Conservation (phyloP, 805 yeast species). For the Metschnikowia kunwiensis region DNA sequence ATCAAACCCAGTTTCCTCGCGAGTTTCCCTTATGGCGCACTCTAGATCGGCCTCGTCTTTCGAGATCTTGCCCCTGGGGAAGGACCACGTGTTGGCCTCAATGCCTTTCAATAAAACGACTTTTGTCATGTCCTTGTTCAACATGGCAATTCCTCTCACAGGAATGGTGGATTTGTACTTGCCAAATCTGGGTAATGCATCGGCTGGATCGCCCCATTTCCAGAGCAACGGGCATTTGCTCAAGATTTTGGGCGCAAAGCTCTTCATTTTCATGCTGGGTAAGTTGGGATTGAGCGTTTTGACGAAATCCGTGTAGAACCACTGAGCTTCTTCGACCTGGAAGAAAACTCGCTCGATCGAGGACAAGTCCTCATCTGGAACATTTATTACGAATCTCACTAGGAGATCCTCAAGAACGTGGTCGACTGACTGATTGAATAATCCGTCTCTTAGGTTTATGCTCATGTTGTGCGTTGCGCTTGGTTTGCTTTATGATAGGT, state of each 20-base stretch:
- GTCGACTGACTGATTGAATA: constrained; percentile 65
- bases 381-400: constrained; percentile 86
- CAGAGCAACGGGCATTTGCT: constrained; percentile 72
- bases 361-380: constrained; percentile 87
- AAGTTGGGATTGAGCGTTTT: constrained; percentile 68
- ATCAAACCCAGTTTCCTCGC: constrained; percentile 93
- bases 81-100: constrained; percentile 82
- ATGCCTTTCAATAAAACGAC: constrained; percentile 80
- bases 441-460: constrained; percentile 51
- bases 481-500: too few species aligned
- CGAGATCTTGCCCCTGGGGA: constrained; percentile 95
- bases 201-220: constrained; percentile 82
- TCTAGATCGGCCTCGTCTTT: constrained; percentile 84
- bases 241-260: constrained; percentile 65
- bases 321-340: constrained; percentile 96
- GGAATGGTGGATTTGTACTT: constrained; percentile 88
- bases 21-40: constrained; percentile 89
- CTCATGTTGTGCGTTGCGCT: constrained; percentile 53
- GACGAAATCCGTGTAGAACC: constrained; percentile 90
- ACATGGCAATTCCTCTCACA: constrained; percentile 90
- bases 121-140: constrained; percentile 67
- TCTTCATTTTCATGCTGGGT: constrained; percentile 74
- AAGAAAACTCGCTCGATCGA: constrained; percentile 79
- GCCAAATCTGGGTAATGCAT: constrained; percentile 75
- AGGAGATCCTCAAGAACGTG: constrained; percentile 79